Percentiles rank a stretch among this genome's conserved stretches.
Conservation (phyloP, 352 stramenopile species). For the Globisporangium solare region DNA sequence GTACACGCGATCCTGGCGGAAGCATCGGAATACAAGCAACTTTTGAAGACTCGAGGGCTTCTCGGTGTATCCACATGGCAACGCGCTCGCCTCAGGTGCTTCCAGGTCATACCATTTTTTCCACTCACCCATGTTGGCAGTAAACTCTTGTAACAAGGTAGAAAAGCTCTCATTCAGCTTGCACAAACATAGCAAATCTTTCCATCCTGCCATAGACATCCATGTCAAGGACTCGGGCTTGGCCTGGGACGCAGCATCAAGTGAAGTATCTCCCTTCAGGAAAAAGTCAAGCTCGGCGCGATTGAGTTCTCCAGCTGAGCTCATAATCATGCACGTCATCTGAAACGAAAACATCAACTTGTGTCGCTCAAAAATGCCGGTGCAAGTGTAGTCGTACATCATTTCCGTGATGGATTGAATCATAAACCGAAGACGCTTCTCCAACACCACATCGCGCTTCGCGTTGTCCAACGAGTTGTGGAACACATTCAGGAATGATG, state of each 20-base stretch:
- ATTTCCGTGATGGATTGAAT: conserved; percentile 89
- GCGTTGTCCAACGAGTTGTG: conserved; percentile 87
- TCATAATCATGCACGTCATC: conserved; percentile 95
- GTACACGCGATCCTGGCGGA: conserved; percentile 94
- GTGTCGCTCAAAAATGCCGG: conserved; percentile 96
- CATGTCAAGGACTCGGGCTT: conserved; percentile 78
- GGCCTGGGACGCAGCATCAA: conserved; percentile 64
- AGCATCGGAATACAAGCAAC: conserved; percentile 91
- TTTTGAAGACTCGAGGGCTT: conserved; percentile 86
- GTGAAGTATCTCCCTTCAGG: conserved; percentile 93
- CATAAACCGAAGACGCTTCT: conserved; percentile 87
- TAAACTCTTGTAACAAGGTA: conserved; percentile 47
- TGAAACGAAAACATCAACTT: conserved; percentile 97
- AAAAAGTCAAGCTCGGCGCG: conserved; percentile 93
- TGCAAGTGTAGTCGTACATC: conserved; percentile 97
- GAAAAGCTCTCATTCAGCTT: conserved; percentile 69
- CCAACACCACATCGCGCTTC: conserved; percentile 88
- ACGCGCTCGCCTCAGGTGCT: conserved; percentile 70
- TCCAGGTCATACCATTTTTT: conserved; percentile 94
- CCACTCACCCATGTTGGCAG: conserved; percentile 61
- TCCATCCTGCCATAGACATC: conserved; percentile 89
- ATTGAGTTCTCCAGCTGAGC: conserved; percentile 78
- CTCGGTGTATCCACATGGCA: conserved; percentile 80
- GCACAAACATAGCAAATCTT: conserved; percentile 86
- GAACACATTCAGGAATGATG: conserved; percentile 91